Percentiles rank a stretch among this genome's conserved stretches.
phyloP scores from a whole-genome alignment of 345 rosid genomes.

The Camelina neglecta region DNA sequence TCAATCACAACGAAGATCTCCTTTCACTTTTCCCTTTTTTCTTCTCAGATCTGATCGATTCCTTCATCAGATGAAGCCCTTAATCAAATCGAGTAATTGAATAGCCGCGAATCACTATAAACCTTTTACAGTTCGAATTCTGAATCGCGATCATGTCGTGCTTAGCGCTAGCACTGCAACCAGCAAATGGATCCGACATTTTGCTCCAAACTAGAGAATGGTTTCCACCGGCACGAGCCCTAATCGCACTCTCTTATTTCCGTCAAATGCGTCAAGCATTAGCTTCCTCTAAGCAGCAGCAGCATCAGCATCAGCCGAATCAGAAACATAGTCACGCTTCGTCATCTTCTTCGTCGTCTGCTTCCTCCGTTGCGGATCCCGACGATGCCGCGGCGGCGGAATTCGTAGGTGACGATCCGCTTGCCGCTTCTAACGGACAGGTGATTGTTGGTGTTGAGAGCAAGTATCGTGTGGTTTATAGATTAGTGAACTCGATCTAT shows the following conservation, averaged over 20 bases:
- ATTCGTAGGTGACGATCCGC: slow-evolving; percentile 92
- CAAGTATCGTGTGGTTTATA: slow-evolving; percentile 90
- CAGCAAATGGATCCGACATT: slow-evolving; percentile 84
- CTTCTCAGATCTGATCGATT: slow-evolving; percentile 42
- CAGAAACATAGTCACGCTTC: slow-evolving; percentile 35
- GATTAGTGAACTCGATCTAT: slow-evolving; percentile 93
- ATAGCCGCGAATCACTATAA: background rate
- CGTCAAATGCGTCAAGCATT: slow-evolving; percentile 88
- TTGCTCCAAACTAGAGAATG: slow-evolving; percentile 92
- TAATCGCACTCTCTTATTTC: slow-evolving; percentile 90
- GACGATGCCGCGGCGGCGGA: slow-evolving; percentile 53
- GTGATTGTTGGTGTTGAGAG: slow-evolving; percentile 97
- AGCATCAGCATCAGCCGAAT: background rate
- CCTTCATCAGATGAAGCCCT: slow-evolving; percentile 3
- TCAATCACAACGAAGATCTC: slow-evolving; percentile 25
- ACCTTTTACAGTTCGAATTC: slow-evolving; percentile 29
- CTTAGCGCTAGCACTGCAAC: slow-evolving; percentile 87
- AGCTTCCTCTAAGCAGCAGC: slow-evolving; percentile 55
- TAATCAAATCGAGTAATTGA: background rate
- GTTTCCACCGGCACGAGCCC: slow-evolving; percentile 95
- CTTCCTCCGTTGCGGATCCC: slow-evolving; percentile 44
- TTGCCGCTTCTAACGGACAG: slow-evolving; percentile 96
- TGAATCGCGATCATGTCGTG: slow-evolving; percentile 61
- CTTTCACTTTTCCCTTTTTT: background rate
- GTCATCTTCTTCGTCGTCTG: slow-evolving; percentile 19